Conservation (phyloP, 2,329 filamentous ascomycete genomes). For the Fusarium guadeloupense region DNA sequence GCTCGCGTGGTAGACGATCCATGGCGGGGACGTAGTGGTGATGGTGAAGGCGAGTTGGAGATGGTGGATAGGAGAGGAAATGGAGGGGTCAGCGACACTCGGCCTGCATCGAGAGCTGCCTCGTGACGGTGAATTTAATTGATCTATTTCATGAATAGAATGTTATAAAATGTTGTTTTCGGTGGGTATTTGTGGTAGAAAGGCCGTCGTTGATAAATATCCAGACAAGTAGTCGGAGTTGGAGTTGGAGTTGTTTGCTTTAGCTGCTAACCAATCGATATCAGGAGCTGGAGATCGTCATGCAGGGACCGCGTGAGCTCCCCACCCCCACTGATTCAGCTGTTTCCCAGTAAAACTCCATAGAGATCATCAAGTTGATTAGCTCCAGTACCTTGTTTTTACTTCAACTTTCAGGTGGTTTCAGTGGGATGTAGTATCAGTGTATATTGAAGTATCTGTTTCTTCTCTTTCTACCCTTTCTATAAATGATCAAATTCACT, state of each 20-base stretch:
- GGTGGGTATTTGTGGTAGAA: background rate
- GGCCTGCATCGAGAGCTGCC: conserved; percentile 17
- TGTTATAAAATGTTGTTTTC: background rate
- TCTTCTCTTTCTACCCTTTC: no score
- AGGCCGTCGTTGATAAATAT: background rate
- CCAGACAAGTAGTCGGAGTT: background rate
- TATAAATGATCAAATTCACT: no score
- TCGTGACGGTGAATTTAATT: background rate
- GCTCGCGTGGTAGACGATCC: conserved; percentile 59
- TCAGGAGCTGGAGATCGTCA: conserved; percentile 17
- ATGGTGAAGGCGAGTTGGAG: background rate
- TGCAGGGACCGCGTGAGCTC: conserved; percentile 19
- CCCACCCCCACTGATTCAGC: conserved; percentile 16
- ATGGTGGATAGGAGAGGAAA: conserved; percentile 2
- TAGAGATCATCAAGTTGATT: background rate
- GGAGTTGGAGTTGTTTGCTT: conserved; percentile 11
- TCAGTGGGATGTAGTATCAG: no score
- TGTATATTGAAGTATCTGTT: no score
- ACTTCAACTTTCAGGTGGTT: no score
- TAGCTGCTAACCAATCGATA: conserved; percentile 4
- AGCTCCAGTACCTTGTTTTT: background rate
- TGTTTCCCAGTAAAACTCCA: background rate
- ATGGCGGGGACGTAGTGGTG: conserved; percentile 43
- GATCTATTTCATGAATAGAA: background rate
- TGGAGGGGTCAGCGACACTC: conserved; percentile 17